Evolutionary conservation across 495 filamentous ascomycete genomes (phyloP).

Genomic region (Rostrohypoxylon terebratum): DNA sequence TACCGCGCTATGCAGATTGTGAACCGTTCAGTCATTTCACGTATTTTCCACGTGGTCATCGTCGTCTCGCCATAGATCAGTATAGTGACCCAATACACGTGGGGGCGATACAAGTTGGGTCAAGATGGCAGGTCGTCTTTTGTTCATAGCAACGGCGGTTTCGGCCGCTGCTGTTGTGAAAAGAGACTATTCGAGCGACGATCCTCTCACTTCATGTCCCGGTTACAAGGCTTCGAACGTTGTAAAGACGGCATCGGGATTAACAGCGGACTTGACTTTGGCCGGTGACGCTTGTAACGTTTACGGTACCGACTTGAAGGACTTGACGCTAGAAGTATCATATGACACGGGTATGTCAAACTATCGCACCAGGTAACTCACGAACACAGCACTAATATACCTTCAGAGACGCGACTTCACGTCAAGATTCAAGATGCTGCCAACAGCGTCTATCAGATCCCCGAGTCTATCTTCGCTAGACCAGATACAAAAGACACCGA

Average conservation of each 20-base stretch:
- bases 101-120: constrained; percentile 8
- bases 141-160: constrained; percentile 45
- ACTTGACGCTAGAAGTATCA: constrained; percentile 75
- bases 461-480: constrained; percentile 75
- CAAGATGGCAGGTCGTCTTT: constrained; percentile 44
- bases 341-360: constrained; percentile 75
- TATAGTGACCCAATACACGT: constrained; percentile 14
- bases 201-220: constrained; percentile 64
- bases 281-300: constrained; percentile 76
- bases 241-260: constrained; percentile 59
- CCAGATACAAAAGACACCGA: constrained; percentile 54
- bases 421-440: constrained; percentile 83
- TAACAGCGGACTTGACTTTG: constrained; percentile 74
- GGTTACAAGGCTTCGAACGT: constrained; percentile 80
- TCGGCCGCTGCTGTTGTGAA: constrained; percentile 45
- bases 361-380: background rate
- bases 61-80: constrained; percentile 15
- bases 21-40: constrained; percentile 19
- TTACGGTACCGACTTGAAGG: constrained; percentile 75
- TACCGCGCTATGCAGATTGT: background rate
- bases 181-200: constrained; percentile 43
- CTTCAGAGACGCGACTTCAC: constrained; percentile 78
- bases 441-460: constrained; percentile 83
- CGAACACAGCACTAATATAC: constrained; percentile 22
- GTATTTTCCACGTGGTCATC: constrained; percentile 31